A percentile compares a stretch with the other conserved stretches of the same genome.
Evolutionary conservation across 208 protist species (phyloP).

Genomic region (Polymyxa betae): DNA sequence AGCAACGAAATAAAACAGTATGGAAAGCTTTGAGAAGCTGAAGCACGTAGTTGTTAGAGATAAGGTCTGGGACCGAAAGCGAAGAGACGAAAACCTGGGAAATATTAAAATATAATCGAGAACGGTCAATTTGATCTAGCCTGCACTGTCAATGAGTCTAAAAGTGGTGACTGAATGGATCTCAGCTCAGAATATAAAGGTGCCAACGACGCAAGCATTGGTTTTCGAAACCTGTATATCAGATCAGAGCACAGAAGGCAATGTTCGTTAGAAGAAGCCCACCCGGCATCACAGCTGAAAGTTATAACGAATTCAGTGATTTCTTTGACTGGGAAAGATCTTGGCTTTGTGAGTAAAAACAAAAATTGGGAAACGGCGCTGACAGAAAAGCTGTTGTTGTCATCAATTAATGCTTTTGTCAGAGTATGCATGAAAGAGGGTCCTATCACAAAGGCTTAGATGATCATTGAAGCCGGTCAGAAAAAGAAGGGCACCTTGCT

Average conservation of each 20-base stretch:
- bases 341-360: not conserved
- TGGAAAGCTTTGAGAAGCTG: not conserved
- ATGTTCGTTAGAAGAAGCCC: not conserved
- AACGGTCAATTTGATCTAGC: not conserved
- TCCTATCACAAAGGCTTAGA: not conserved
- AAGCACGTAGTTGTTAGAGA: not conserved
- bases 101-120: not conserved
- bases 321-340: not conserved
- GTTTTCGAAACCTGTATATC: not conserved
- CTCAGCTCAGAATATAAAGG: not conserved
- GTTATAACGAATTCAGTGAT: not conserved
- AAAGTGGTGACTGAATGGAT: not conserved
- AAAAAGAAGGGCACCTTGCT: not conserved
- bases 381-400: not conserved
- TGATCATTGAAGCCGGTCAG: not conserved
- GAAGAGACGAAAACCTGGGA: not conserved
- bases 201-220: not conserved
- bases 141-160: slow-evolving; percentile 16
- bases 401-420: not conserved
- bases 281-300: not conserved
- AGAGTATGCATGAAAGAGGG: not conserved
- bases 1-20: not conserved
- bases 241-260: slow-evolving; percentile 8
- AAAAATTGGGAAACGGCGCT: not conserved
- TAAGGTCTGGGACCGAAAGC: not conserved